A percentile compares a stretch with the other conserved stretches of the same genome.
phyloP scores from a whole-genome alignment of 345 rosid genomes.

The Eucalyptus guilfoylei region DNA sequence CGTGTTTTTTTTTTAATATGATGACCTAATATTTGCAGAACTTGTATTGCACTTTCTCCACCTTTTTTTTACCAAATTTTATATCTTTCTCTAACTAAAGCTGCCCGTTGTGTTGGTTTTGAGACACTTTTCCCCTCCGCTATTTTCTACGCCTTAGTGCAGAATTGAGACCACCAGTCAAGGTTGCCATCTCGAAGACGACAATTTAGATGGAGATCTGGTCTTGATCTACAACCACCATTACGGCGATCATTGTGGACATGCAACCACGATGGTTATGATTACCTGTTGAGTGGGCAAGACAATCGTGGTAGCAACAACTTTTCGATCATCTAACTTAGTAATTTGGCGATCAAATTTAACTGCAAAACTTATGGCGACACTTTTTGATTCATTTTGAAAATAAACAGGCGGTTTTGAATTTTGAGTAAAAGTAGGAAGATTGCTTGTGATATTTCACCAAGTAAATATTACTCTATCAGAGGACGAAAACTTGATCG shows the following conservation, averaged over 20 bases:
- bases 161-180: neutral
- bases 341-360: neutral
- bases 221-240: neutral
- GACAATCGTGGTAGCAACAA: rapidly evolving
- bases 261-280: neutral
- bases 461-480: too few relatives aligned
- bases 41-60: neutral
- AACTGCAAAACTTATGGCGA: too few relatives aligned
- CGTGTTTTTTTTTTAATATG: neutral
- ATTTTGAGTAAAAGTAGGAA: neutral
- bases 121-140: neutral
- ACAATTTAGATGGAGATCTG: neutral
- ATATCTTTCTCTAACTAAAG: neutral
- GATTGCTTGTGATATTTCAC: neutral
- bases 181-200: neutral
- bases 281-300: neutral
- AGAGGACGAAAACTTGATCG: rapidly evolving
- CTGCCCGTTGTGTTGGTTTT: neutral
- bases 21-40: neutral
- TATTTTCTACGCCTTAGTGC: neutral
- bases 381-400: too few relatives aligned
- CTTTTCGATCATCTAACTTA: neutral
- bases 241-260: too few relatives aligned
- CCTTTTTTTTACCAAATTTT: neutral
- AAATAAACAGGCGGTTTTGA: rapidly evolving